Evolutionary conservation across 371 early-diverging fungal genomes (phyloP).

Genomic region (Mortierella sp.): DNA sequence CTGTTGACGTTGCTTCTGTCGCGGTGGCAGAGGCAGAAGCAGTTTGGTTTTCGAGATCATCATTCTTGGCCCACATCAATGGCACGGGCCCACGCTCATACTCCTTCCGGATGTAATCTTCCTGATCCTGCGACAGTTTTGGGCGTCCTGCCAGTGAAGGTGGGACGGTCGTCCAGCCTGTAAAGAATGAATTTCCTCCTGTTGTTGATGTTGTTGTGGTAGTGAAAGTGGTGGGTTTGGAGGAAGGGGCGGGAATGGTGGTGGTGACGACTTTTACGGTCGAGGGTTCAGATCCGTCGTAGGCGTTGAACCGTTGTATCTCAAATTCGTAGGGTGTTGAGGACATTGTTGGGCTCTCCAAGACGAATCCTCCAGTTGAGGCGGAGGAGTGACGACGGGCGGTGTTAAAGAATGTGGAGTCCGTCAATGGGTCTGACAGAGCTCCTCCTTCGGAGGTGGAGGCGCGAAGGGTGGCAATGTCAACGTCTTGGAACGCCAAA

Average conservation of each 20-base stretch:
- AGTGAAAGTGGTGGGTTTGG: background rate
- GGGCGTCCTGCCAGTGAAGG: conserved; percentile 41
- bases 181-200: conserved; percentile 18
- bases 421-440: background rate
- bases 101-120: conserved; percentile 21
- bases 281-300: background rate
- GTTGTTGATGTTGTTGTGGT: background rate
- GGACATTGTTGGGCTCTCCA: conserved; percentile 14
- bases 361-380: conserved; percentile 1
- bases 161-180: conserved; percentile 32
- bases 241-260: background rate
- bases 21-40: background rate
- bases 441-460: background rate
- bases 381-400: background rate
- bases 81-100: conserved; percentile 33
- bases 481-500: background rate
- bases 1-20: background rate
- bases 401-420: background rate
- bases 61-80: conserved; percentile 32
- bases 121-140: conserved; percentile 6
- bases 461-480: background rate
- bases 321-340: conserved; percentile 16
- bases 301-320: conserved; percentile 20
- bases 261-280: conserved; percentile 8
- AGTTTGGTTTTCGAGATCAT: conserved; percentile 24